A percentile compares a stretch with the other conserved stretches of the same genome.
These are phyloP conservation scores for Wickerhamiella domercqiae DNA, from an alignment of 805 yeast species.

Conservation along the genomic window DNA sequence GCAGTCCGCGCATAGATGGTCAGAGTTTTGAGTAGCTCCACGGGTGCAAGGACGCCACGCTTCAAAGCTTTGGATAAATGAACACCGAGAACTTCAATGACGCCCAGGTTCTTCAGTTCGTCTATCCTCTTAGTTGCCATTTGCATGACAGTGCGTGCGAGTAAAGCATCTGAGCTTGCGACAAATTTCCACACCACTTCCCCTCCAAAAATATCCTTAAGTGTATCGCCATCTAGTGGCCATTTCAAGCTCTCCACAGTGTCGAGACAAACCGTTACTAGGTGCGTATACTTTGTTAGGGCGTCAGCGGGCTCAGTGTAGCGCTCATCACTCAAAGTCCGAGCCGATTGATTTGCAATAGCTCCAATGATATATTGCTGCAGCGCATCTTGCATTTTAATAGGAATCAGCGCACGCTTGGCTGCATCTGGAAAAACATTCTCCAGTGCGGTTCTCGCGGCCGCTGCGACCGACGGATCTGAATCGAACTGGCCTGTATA, in stretches of 20 bases:
- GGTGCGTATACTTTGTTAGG: slow-evolving; percentile 43
- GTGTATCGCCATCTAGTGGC: slow-evolving; percentile 9
- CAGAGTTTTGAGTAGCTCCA: slow-evolving; percentile 22
- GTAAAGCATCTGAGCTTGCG: slow-evolving; percentile 26
- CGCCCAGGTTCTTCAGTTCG: slow-evolving; percentile 8
- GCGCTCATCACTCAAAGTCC: slow-evolving; percentile 61
- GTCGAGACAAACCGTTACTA: slow-evolving; percentile 34
- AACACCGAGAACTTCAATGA: slow-evolving; percentile 9
- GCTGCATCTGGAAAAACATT: slow-evolving; percentile 42
- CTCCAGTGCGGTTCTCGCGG: slow-evolving; percentile 34
- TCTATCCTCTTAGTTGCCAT: slow-evolving; percentile 23
- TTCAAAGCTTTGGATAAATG: slow-evolving; percentile 16
- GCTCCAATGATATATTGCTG: slow-evolving; percentile 39
- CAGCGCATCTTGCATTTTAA: slow-evolving; percentile 39
- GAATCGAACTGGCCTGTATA: slow-evolving; percentile 55
- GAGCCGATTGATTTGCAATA: slow-evolving; percentile 40
- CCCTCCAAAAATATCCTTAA: slow-evolving; percentile 26
- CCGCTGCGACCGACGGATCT: slow-evolving; percentile 43
- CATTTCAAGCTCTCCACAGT: slow-evolving; percentile 4
- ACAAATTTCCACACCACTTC: slow-evolving; percentile 34
- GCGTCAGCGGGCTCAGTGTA: slow-evolving; percentile 53
- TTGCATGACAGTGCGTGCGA: slow-evolving; percentile 30
- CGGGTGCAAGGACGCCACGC: slow-evolving; percentile 7
- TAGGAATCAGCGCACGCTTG: slow-evolving; percentile 44
- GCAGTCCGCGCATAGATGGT: slow-evolving; percentile 32